Base-by-base conservation (phyloP, 2,329 filamentous ascomycete species). In the Phialophora expanda region DNA sequence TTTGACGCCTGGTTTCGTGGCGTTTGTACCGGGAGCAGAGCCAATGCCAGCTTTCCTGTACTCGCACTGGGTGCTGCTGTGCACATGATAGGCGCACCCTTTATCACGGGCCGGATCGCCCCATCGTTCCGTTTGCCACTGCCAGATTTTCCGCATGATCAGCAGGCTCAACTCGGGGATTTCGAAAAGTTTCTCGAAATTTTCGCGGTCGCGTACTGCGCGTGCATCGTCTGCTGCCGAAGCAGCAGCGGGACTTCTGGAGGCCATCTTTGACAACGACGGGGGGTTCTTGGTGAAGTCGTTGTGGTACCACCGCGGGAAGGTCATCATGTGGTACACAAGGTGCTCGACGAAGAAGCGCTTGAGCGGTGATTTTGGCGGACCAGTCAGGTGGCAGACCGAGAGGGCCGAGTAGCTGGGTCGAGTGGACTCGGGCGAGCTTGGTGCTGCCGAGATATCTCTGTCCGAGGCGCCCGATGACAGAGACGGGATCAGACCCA, bases 251-350 rank as follows among this genome's bases (percentile, higher is more conserved):
- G 51, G 24, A 32, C 20, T 54, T n/a, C 11, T 34, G 28, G 28
- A 9, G n/a, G 28, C 5, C 24, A 34, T 28, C 26, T 20, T 55
- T 32, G 53, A 17, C 22, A 24, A 8, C 12, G 53, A 28, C 7
- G 55, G 12, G 1, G 9, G 30, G 4, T 38, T 56, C 26, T 46
- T 44, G 12, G 28, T 56, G 24, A 48, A 28, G 24, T 69, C 62
- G 46, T 62, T 67, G 22, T 69, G 67, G 24, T 69, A 69, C 38
- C 60, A 66, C 28, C 58, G 60, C 6, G 67, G 67, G 22, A 64
- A 60, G n/a, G 65, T 69, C 65, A 67, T 67, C 67, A 69, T 69
- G 50, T 69, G 67, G 32, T 65, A 57, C 30, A 69, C 67, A 20
- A 69, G 61, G 26, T 69, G 67, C 56, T 69, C 67, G 62, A 69